These are phyloP conservation scores for Metschnikowia lunata DNA, from an alignment of 805 yeast genomes.

Conservation along the genomic window DNA sequence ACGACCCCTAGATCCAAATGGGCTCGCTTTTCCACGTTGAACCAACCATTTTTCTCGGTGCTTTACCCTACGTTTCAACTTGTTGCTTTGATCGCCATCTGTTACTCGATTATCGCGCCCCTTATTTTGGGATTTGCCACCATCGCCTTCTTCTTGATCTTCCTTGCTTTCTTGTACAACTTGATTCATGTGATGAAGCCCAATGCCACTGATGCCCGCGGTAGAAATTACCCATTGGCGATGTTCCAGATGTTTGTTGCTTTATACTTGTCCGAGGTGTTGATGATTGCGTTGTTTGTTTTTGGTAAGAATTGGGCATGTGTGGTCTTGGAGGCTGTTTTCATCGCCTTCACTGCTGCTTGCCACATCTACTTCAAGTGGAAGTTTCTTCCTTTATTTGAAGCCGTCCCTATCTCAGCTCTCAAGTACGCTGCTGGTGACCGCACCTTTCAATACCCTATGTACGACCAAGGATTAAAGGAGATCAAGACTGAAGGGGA, in stretches of 20 bases:
- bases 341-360: conserved; percentile 52
- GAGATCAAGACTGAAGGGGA: conserved; percentile 54
- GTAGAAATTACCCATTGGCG: conserved; percentile 69
- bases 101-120: conserved; percentile 79
- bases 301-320: conserved; percentile 78
- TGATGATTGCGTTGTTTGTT: conserved; percentile 66
- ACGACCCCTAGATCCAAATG: conserved; percentile 90
- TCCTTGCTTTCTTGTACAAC: conserved; percentile 59
- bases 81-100: conserved; percentile 64
- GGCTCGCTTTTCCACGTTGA: conserved; percentile 64
- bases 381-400: conserved; percentile 59
- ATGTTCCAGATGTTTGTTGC: conserved; percentile 70
- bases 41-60: conserved; percentile 75
- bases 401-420: conserved; percentile 67
- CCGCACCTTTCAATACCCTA: conserved; percentile 48
- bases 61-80: conserved; percentile 75
- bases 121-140: conserved; percentile 64
- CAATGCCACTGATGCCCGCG: conserved; percentile 56
- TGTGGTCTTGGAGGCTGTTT: conserved; percentile 63
- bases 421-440: conserved; percentile 46
- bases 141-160: conserved; percentile 52
- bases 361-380: conserved; percentile 57
- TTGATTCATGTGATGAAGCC: conserved; percentile 61
- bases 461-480: conserved; percentile 56
- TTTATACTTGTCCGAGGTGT: conserved; percentile 64